Conservation (phyloP, 441 rosid genomes). For the Gossypium laxum region DNA sequence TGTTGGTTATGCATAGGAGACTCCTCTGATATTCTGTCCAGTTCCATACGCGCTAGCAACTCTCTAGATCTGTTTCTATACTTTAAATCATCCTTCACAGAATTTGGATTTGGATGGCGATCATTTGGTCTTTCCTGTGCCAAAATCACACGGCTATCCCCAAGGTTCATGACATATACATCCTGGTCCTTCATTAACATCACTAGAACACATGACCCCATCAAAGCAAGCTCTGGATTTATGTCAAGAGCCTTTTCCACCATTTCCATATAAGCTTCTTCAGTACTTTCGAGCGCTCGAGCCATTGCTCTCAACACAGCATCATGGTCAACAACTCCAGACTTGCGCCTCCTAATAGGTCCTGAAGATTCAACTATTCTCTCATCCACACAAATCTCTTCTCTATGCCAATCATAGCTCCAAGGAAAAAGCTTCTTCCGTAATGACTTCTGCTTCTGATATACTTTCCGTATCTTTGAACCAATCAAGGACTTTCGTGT, state of each 20-base stretch:
- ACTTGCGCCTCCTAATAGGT: conserved; percentile 70
- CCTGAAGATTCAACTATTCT: conserved; percentile 49
- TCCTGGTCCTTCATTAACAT: conserved; percentile 96
- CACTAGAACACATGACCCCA: conserved; percentile 90
- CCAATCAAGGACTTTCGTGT: conserved; percentile 44
- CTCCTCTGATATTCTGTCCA: conserved; percentile 91
- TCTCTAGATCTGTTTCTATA: conserved; percentile 70
- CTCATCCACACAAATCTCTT: conserved; percentile 56
- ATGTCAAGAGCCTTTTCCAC: conserved; percentile 72
- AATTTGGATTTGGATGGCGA: conserved; percentile 54
- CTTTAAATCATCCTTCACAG: conserved; percentile 51
- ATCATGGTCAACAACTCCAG: conserved; percentile 64
- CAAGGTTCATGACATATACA: conserved; percentile 90
- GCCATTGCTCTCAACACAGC: conserved; percentile 80
- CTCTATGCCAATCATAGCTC: conserved; percentile 95
- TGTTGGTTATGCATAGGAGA: conserved; percentile 78
- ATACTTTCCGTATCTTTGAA: conserved; percentile 60
- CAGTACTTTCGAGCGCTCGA: conserved; percentile 58
- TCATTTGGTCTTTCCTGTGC: conserved; percentile 82
- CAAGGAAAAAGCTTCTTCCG: conserved; percentile 87
- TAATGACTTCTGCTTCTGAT: conserved; percentile 69
- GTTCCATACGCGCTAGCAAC: conserved; percentile 74
- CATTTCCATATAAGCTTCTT: conserved; percentile 85
- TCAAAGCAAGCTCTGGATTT: conserved; percentile 81
- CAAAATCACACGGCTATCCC: conserved; percentile 79